These are phyloP conservation scores for Solanum pennellii DNA, from an alignment of 257 asterid genomes.

Conservation along the genomic window DNA sequence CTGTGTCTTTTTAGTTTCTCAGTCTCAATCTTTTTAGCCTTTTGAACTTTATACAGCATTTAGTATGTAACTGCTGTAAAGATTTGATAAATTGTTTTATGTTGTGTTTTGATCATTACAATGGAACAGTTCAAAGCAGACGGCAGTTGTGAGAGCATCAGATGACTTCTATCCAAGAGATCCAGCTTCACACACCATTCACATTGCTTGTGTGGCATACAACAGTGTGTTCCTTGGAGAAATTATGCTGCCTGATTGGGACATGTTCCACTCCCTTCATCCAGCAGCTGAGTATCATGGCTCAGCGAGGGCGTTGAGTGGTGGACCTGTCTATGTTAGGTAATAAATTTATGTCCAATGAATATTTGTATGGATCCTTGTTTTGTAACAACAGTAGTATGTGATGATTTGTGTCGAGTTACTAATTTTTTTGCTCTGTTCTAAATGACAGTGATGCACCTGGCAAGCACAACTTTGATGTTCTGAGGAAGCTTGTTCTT, in stretches of 20 bases:
- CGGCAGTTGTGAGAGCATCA: constrained; percentile 70
- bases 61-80: neutral
- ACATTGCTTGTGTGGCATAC: constrained; percentile 74
- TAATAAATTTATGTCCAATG: neutral
- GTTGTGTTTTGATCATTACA: neutral
- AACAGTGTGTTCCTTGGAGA: constrained; percentile 71
- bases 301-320: constrained; percentile 75
- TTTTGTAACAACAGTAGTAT: neutral
- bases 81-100: neutral
- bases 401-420: neutral
- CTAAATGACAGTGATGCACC: constrained; percentile 64
- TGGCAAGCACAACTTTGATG: constrained; percentile 80
- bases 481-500: constrained; percentile 62
- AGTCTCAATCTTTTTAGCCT: neutral
- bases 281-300: constrained; percentile 85
- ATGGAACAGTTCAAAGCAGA: constrained; percentile 71
- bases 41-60: neutral
- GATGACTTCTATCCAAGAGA: constrained; percentile 83
- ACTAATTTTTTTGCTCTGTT: neutral
- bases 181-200: constrained; percentile 74
- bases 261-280: constrained; percentile 86
- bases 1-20: neutral
- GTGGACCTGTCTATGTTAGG: constrained; percentile 87
- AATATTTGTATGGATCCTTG: neutral
- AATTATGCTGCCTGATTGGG: constrained; percentile 84